Evolutionary conservation across 208 protist species (phyloP).

Genomic region (Entamoeba invadens): DNA sequence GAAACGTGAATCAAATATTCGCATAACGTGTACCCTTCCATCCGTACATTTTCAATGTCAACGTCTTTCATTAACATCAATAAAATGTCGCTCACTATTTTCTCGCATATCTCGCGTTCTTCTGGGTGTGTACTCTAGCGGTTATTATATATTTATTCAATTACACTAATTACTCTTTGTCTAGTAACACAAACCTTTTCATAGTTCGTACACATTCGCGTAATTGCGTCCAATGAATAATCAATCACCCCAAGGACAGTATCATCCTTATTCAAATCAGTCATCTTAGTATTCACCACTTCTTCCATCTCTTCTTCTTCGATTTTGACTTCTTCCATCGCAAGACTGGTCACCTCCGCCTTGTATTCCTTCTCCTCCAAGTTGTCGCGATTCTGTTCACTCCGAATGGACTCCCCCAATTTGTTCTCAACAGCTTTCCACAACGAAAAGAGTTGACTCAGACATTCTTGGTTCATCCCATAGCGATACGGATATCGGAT

Average conservation of each 20-base stretch:
- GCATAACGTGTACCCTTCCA: neutral
- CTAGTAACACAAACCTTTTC: neutral
- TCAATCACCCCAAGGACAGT: neutral
- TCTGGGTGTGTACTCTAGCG: neutral
- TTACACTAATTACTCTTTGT: too few species aligned
- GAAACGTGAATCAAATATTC: neutral
- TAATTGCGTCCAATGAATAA: neutral
- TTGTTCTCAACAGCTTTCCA: neutral
- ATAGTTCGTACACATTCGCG: neutral
- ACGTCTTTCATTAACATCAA: neutral
- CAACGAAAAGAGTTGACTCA: neutral
- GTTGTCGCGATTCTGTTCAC: neutral
- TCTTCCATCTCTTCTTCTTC: neutral
- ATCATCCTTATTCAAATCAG: neutral
- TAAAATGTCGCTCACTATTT: neutral
- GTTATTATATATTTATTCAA: too few species aligned
- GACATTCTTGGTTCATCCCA: neutral
- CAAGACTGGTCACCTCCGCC: neutral
- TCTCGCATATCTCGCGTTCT: neutral
- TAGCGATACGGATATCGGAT: neutral
- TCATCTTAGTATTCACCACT: neutral
- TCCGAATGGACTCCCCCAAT: neutral
- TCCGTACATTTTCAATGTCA: neutral
- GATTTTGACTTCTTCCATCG: neutral
- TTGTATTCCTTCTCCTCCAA: neutral